Evolutionary conservation across 129 eudicot genomes (phyloP), one percentile per base, ranked within the genome.

Genomic region (Ambrosia trifida): DNA sequence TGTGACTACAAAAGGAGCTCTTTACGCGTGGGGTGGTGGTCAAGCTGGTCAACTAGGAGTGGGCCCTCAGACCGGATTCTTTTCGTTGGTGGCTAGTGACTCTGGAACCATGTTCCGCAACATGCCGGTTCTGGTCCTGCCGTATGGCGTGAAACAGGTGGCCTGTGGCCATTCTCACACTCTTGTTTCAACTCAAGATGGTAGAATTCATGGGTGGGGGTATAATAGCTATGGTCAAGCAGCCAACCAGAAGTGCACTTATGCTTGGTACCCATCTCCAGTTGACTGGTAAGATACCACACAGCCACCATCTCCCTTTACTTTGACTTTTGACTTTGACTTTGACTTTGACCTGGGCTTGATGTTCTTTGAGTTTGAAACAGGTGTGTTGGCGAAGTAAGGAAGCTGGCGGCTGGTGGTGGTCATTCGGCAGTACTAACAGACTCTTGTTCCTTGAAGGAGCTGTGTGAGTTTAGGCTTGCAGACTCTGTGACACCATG

Each of bases 191-290:
- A 88, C 94, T 46, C 85, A 66, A 68, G 97, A 95, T 59, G 99
- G 97, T 72, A 79, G 97, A 62, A 95, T 95, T 28, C 88, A 88
- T 67, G 99, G 99, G 10, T 95, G 99, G 99, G 99, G 99, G 69
- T 95, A 95, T 81, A 95, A 95, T 76, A 77, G 87, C 80, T 95
- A 95, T 44, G 99, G 99, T 30, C 99, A 95, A 75, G 97, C 97
- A 40, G 97, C 99, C 69, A 95, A 95, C 78, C 88, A 86, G 80
- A 88, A 84, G 66, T 88, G 91, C 76, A 90, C 97, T 14, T 90
- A 90, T 76, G 96, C 99, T 62, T 95, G 99, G 99, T 90, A 87
- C 75, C 99, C 99, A 9, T 90, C 99, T n/a, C 99, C 99, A 30
- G 85, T 95, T 77, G 99, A 95, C 79, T 95, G 99, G 99, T 94